Evolutionary conservation across 495 filamentous ascomycete species (phyloP).

Genomic region (Xanthoparmelia taractica): DNA sequence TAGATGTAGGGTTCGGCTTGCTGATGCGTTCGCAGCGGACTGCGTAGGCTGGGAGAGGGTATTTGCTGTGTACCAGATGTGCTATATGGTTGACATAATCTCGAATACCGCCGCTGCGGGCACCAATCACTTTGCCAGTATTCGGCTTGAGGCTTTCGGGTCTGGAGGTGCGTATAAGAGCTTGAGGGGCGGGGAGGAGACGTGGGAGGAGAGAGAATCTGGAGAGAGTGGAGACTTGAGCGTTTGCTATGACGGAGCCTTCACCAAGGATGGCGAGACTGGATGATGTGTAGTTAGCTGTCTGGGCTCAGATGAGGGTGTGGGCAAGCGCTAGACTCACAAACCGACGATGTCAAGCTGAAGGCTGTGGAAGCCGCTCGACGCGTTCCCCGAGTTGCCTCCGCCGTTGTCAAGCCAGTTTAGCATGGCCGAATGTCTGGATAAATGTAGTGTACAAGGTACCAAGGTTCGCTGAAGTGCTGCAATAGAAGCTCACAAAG

Average conservation of each 20-base stretch:
- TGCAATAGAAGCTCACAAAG: too few species aligned
- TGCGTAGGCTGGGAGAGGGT: conserved; percentile 26
- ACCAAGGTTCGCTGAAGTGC: too few species aligned
- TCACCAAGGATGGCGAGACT: conserved; percentile 28
- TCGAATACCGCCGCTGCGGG: conserved; percentile 18
- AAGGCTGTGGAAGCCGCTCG: conserved; percentile 15
- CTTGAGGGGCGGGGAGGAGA: conserved; percentile 60
- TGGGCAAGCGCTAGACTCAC: conserved; percentile 8
- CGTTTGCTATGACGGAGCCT: conserved; percentile 25
- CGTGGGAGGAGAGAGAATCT: conserved; percentile 40
- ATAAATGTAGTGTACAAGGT: neutral
- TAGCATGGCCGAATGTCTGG: neutral
- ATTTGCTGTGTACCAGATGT: conserved; percentile 23
- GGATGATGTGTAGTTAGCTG: neutral
- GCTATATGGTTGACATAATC: conserved; percentile 24
- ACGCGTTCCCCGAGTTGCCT: conserved; percentile 4
- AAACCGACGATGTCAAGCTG: conserved; percentile 29
- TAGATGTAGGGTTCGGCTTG: conserved; percentile 19
- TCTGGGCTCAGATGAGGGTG: neutral
- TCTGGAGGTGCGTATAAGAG: conserved; percentile 49
- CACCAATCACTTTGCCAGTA: conserved; percentile 24
- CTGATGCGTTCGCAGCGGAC: conserved; percentile 38
- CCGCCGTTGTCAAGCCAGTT: conserved; percentile 5
- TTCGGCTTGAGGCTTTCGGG: conserved; percentile 37
- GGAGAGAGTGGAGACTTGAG: conserved; percentile 34